Percentiles rank a stretch among this genome's conserved stretches.
Conservation (phyloP, 768 basidiomycete species). For the Suillus lakei region DNA sequence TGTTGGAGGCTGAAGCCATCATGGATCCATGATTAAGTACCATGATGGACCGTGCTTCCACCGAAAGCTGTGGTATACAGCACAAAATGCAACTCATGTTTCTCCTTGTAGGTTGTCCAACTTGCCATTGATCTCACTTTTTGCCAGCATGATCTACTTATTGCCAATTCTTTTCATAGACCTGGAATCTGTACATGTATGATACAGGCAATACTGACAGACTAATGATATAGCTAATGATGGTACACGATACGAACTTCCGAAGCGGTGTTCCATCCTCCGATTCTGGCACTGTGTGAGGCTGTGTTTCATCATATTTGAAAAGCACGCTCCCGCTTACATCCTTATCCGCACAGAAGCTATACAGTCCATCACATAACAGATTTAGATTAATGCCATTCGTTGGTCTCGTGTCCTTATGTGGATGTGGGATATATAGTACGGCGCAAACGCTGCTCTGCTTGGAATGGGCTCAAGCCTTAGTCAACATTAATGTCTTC, state of each 20-base stretch:
- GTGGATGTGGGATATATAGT: slow-evolving; percentile 3
- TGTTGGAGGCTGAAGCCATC: background rate
- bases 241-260: background rate
- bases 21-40: background rate
- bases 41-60: background rate
- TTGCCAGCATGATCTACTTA: background rate
- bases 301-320: background rate
- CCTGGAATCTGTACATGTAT: background rate
- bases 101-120: background rate
- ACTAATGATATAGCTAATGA: background rate
- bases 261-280: background rate
- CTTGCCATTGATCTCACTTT: background rate
- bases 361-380: background rate
- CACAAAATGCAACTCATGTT: background rate
- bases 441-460: background rate
- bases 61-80: background rate
- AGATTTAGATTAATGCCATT: background rate
- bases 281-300: background rate
- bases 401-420: background rate
- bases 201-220: background rate
- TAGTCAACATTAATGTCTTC: background rate
- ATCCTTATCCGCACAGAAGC: background rate
- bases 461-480: background rate
- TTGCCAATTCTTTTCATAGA: background rate
- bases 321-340: background rate